Base-by-base conservation (phyloP, 768 basidiomycete species). In the Russula virescens region DNA sequence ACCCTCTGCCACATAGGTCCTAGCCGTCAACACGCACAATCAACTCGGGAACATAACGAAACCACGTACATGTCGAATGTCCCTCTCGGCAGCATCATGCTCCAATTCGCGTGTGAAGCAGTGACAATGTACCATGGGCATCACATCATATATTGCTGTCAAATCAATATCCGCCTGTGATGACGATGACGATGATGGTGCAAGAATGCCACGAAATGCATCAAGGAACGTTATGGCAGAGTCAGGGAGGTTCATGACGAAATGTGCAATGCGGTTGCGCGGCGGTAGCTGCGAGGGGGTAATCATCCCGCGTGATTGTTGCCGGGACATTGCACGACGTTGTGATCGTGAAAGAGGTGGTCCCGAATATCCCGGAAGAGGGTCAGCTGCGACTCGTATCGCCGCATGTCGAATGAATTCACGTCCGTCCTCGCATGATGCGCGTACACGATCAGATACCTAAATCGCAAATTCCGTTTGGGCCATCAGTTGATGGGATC, bases 161-260 rank as follows among this genome's bases (percentile, higher is more conserved):
- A 65, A 79, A 75, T 77, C 76, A 68, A 76, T 74, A 59, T 79
- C 68, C 46, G 70, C 78, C 70, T 67, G 75, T 70, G 68, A 74
- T 34, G 40, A 74, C 31, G 40, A 34, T 34, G 58, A 51, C 25
- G 77, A 68, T 5, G 77, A 71, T 5, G 75, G 71, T 52, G 28
- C 43, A 35, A 91, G 79, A 62, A 89, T 79, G 1, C 93, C 94
- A 4, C 83, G 82, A 77, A 92, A 97, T 1, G 91, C 91, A 69
- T 90, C 89, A 55, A 99, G 79, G 75, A 98, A 98, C 40, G 83
- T 79, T 58, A 98, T 84, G 0, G 95, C 97, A 26, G 88, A 87
- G 68, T 92, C 94, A 2, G 97, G 97, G 21, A 99, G 79, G 73
- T 99, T 99, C 94, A 99, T 96, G n/a, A 97, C 88, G 70, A 92